These are phyloP conservation scores for Paecilomyces fulvus DNA, from an alignment of 2,329 filamentous ascomycete genomes.

Conservation along the genomic window DNA sequence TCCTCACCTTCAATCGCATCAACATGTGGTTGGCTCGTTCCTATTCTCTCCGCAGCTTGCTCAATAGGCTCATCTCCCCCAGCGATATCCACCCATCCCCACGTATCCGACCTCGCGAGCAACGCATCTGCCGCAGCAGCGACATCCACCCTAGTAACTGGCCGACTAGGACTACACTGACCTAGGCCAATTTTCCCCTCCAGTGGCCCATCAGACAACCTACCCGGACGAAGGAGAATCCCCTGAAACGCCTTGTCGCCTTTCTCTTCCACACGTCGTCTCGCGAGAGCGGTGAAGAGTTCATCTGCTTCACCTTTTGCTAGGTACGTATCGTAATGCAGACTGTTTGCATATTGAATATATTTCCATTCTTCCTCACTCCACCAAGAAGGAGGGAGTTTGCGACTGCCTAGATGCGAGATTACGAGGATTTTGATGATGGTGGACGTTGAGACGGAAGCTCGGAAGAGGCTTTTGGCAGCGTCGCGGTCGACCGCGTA, in stretches of 20 bases:
- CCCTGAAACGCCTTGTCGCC: background rate
- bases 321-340: background rate
- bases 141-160: slow-evolving; percentile 2
- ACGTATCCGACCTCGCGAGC: background rate
- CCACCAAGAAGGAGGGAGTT: background rate
- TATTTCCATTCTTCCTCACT: slow-evolving; percentile 1
- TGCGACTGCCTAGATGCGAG: background rate
- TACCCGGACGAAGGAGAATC: background rate
- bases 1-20: background rate
- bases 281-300: background rate
- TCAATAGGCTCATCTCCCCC: slow-evolving; percentile 1
- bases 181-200: slow-evolving; percentile 1
- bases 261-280: background rate
- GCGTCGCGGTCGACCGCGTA: slow-evolving; percentile 2
- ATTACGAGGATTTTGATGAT: background rate
- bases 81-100: slow-evolving; percentile 1
- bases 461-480: background rate
- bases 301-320: slow-evolving; percentile 3
- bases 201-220: background rate
- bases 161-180: background rate
- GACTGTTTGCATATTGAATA: slow-evolving; percentile 1
- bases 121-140: background rate
- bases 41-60: background rate
- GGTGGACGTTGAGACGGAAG: background rate
- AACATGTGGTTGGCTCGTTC: background rate